These are phyloP conservation scores for Pythium dissotocum DNA, from an alignment of 352 stramenopile species.

Conservation along the genomic window DNA sequence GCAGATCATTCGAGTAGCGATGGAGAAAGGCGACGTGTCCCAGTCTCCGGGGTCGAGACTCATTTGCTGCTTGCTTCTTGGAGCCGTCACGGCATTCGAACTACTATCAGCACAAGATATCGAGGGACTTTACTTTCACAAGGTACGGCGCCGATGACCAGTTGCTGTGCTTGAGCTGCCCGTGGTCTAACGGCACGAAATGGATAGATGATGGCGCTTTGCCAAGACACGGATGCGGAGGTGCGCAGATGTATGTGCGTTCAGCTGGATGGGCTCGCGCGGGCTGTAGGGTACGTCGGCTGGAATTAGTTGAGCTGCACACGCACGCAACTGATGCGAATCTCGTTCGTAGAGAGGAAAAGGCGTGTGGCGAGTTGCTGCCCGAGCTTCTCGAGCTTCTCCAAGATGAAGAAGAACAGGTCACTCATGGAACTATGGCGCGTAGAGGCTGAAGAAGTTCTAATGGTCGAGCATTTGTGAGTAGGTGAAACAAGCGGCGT, in stretches of 20 bases:
- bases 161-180: not conserved
- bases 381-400: conserved; percentile 75
- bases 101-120: conserved; percentile 71
- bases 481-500: conserved; percentile 78
- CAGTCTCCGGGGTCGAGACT: conserved; percentile 74
- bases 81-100: conserved; percentile 70
- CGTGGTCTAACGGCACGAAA: not conserved
- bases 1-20: conserved; percentile 82
- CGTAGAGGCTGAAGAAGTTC: not conserved
- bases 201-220: conserved; percentile 81
- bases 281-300: conserved; percentile 57
- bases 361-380: conserved; percentile 63
- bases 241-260: conserved; percentile 85
- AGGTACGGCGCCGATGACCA: conserved; percentile 35
- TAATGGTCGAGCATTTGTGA: not conserved
- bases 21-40: conserved; percentile 83
- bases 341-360: conserved; percentile 44
- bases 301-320: too few relatives aligned
- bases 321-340: not conserved
- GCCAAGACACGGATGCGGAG: conserved; percentile 83
- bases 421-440: conserved; percentile 3
- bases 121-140: conserved; percentile 80
- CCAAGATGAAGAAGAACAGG: conserved; percentile 84
- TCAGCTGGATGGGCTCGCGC: conserved; percentile 70
- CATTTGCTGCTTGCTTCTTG: conserved; percentile 75